phyloP scores from a whole-genome alignment of 192 early-diverging fungal genomes.

The Entophlyctis luteolus region DNA sequence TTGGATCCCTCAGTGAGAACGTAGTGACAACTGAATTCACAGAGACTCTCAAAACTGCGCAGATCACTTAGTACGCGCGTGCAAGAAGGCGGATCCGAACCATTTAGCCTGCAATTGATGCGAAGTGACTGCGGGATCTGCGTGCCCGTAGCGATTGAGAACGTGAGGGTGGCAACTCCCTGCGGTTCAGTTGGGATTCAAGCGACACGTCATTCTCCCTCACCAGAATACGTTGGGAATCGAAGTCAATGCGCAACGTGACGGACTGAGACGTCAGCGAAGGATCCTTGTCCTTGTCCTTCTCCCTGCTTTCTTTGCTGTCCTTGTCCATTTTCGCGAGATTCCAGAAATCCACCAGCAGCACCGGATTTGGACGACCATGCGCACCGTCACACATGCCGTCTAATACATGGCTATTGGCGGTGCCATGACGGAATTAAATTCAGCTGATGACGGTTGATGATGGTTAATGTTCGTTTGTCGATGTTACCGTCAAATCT shows the following conservation, averaged over 20 bases:
- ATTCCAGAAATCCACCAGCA: too few species aligned
- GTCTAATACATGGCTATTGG: too few species aligned
- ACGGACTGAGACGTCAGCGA: not conserved
- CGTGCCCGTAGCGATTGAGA: not conserved
- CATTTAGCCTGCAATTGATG: slow-evolving; percentile 19
- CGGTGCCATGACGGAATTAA: too few species aligned
- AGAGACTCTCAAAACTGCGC: not conserved
- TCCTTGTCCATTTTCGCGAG: not conserved
- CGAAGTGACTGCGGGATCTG: slow-evolving; percentile 22
- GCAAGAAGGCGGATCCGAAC: not conserved
- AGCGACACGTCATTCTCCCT: not conserved
- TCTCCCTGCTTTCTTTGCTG: not conserved
- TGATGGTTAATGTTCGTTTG: too few species aligned
- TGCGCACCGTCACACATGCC: too few species aligned
- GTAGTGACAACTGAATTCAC: not conserved
- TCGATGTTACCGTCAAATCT: too few species aligned
- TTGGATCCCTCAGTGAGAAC: slow-evolving; percentile 23
- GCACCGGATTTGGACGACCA: too few species aligned
- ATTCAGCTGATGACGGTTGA: too few species aligned
- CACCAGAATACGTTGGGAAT: not conserved
- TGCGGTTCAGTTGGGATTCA: not conserved
- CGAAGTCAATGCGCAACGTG: slow-evolving; percentile 8
- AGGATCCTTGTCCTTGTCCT: not conserved
- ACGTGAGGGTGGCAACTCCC: not conserved
- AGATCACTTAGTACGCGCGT: not conserved